Base-by-base conservation (phyloP, 225 moss, liverwort and hornwort genomes). In the Polytrichum formosum region DNA sequence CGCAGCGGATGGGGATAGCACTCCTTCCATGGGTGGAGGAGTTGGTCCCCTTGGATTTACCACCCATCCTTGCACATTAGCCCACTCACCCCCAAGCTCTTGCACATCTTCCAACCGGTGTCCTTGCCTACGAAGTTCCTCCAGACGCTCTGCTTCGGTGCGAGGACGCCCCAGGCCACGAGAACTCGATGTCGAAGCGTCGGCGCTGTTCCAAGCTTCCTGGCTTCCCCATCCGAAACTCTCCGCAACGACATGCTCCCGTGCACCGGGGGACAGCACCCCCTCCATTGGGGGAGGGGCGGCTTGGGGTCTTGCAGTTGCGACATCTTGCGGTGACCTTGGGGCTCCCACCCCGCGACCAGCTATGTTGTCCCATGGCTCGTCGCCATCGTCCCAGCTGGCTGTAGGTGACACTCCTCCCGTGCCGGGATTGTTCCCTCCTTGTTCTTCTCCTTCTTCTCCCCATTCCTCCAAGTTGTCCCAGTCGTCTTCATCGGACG, bases 371-470 rank as follows among this genome's bases (percentile, higher is more conserved):
- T 73, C 73, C 86, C 83, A 80, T 0, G 74, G 76, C 72, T 86
- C 86, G 7, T 83, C 75, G 13, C 83, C 83, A 22, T 86, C 83
- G 26, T 86, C 80, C 83, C 86, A 86, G 21, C 78, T 78, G 1
- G 66, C 30, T 0, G 80, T 83, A 2, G 86, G 80, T 0, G 78
- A 86, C 19, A 80, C 73, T 5, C 83, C 80, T 29, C 78, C 86
- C 16, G 31, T 9, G 2, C 21, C 4, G 1, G 71, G 78, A 6
- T 0, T 22, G 2, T 55, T 33, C 28, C 28, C 26, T 64, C 17
- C 63, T 13, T 26, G 20, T 0, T 54, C 64, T 2, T 17, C 13
- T 64, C 17, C 63, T 16, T 26, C 46, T 0, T 59, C 65, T 2
- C 66, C 73, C 86, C 54, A 78, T 0, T 80, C 78, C 5, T 74